Conservation (phyloP, 2,329 filamentous ascomycete genomes). For the Venturia pyrina region DNA sequence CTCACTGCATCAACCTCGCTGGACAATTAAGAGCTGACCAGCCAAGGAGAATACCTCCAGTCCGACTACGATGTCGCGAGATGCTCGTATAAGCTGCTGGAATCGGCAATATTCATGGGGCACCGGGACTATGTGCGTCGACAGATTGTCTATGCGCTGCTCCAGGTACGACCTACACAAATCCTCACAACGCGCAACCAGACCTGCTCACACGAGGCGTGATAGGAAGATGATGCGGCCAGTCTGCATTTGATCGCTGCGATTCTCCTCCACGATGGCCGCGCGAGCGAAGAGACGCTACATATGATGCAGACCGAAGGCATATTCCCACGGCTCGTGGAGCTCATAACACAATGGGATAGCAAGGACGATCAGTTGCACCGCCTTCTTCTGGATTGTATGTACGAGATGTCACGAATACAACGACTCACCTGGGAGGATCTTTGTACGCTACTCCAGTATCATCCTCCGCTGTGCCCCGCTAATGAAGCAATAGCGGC, state of each 20-base stretch:
- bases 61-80: slow-evolving; percentile 70
- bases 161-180: slow-evolving; percentile 48
- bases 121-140: slow-evolving; percentile 81
- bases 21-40: slow-evolving; percentile 14
- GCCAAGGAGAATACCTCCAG: slow-evolving; percentile 56
- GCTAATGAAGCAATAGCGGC: slow-evolving; percentile 30
- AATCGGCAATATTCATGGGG: slow-evolving; percentile 61
- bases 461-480: neutral
- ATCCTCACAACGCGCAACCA: neutral
- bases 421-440: slow-evolving; percentile 71
- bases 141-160: slow-evolving; percentile 83
- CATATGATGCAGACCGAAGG: slow-evolving; percentile 80
- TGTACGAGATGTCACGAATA: slow-evolving; percentile 95
- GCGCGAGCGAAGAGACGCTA: slow-evolving; percentile 66
- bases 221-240: slow-evolving; percentile 71
- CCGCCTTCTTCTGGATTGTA: slow-evolving; percentile 70
- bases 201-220: neutral
- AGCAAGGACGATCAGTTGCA: slow-evolving; percentile 43
- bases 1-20: slow-evolving; percentile 6
- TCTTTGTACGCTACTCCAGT: slow-evolving; percentile 46
- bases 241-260: slow-evolving; percentile 75
- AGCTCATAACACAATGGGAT: slow-evolving; percentile 55
- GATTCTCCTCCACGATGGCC: slow-evolving; percentile 80
- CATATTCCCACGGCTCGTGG: slow-evolving; percentile 72
- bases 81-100: slow-evolving; percentile 70